Evolutionary conservation across 805 yeast genomes (phyloP), one percentile per base, ranked within the genome.

Genomic region (Spathaspora gorwiae): DNA sequence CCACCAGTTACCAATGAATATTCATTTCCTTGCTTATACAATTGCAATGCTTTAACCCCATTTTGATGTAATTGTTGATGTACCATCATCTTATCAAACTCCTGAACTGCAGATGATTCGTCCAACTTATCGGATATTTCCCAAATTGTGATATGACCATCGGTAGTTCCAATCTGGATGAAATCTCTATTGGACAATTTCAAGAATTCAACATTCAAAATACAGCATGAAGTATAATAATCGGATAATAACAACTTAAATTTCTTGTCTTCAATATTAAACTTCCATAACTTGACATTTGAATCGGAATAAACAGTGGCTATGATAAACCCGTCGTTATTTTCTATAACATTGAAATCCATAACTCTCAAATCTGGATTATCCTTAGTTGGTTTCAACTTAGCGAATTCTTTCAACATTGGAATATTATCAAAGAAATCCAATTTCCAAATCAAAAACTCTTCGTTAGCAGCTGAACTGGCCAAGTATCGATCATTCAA

Each of bases 271-370:
- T 34, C 36, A 26, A 65, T 51, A 47, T 74, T 65, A 53, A 79
- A 83, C 47, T 66, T 62, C 83, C 90, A 87, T 0, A 85, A 37
- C 53, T 79, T 82, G 45, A 92, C 75, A 4, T 77, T 70, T 1
- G 98, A 92, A 59, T 92, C 90, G 0, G 97, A 90, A 59, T 88
- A 94, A 0, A 85, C 95, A 0, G 89, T 78, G 2, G 79, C 77
- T 7, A 90, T 54, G 1, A 81, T 53, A 51, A 79, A 76, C 6
- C 49, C 49, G 0, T 57, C 53, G n/a, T 56, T 55, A 1, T 74
- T 66, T 36, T 73, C 70, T 11, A 73, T 49, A 6, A 78, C 65
- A 49, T 75, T 84, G 57, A 90, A 84, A 61, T 87, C 96, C 97
- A 90, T 92, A 45, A 92, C 81, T 52, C 99, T 73, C 49, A 94